Conservation (phyloP, 441 rosid genomes). For the Metrosideros polymorpha region DNA sequence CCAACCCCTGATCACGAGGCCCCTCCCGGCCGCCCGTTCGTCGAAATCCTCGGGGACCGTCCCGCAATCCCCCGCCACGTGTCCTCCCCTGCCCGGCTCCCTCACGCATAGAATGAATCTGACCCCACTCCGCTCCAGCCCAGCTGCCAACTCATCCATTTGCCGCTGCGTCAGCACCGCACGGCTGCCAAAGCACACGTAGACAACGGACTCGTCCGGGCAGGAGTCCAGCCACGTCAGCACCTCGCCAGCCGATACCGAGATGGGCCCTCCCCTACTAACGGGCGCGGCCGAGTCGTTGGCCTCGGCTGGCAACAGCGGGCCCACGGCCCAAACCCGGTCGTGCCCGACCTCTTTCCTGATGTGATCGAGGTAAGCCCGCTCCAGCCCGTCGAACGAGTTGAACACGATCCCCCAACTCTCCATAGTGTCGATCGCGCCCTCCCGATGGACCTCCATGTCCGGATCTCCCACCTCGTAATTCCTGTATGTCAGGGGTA, state of each 20-base stretch:
- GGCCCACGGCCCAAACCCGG: conserved; percentile 22
- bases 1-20: conserved; percentile 11
- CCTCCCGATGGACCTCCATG: conserved; percentile 11
- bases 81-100: not conserved
- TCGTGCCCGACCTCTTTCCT: conserved; percentile 5
- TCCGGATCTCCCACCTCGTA: conserved; percentile 10
- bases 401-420: conserved; percentile 37
- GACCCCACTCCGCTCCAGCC: conserved; percentile 6
- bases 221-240: conserved; percentile 17
- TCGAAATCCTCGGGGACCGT: conserved; percentile 15
- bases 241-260: not conserved
- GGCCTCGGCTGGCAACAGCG: conserved; percentile 3
- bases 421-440: conserved; percentile 3
- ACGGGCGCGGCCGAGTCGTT: not conserved
- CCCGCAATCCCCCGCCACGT: not conserved
- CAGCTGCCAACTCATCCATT: conserved; percentile 2
- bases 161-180: not conserved
- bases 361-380: conserved; percentile 16
- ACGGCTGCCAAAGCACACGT: conserved; percentile 21
- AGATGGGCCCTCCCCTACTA: conserved; percentile 10
- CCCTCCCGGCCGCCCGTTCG: conserved; percentile 14
- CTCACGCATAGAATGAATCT: conserved; percentile 4
- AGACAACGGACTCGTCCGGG: not conserved
- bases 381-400: conserved; percentile 25
- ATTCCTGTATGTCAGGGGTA: not conserved